Evolutionary conservation across 495 filamentous ascomycete genomes (phyloP).

Genomic region (Delitschia confertaspora): DNA sequence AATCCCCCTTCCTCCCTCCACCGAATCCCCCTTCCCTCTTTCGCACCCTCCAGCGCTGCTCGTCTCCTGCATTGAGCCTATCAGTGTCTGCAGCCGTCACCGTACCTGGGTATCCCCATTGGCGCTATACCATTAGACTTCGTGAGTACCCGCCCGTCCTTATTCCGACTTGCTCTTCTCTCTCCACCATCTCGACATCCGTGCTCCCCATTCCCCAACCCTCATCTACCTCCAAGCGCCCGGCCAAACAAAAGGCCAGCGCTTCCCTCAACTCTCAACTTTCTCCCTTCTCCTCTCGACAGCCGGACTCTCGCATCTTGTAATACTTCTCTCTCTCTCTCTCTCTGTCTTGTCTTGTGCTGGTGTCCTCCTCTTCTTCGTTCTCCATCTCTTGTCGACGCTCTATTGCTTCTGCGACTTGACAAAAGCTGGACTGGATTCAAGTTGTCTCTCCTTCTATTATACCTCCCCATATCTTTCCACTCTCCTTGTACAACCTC

Average conservation of each 20-base stretch:
- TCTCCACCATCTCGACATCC: conserved; percentile 29
- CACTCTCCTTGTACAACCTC: not conserved
- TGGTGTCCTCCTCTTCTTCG: too few species aligned
- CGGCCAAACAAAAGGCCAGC: conserved; percentile 32
- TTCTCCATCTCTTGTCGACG: conserved; percentile 14
- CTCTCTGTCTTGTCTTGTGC: too few species aligned
- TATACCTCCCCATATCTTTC: conserved; percentile 10
- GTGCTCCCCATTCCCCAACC: conserved; percentile 19
- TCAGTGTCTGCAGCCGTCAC: conserved; percentile 22
- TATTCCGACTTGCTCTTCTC: conserved; percentile 28
- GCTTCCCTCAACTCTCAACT: conserved; percentile 11
- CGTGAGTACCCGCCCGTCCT: conserved; percentile 30
- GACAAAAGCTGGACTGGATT: conserved; percentile 27
- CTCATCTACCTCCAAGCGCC: conserved; percentile 26
- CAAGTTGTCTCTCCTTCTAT: conserved; percentile 20
- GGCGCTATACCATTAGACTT: conserved; percentile 25
- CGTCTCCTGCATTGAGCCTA: conserved; percentile 26
- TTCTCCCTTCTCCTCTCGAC: conserved; percentile 20
- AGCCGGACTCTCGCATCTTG: conserved; percentile 30
- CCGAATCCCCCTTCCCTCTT: conserved; percentile 7
- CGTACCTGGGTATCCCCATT: conserved; percentile 16
- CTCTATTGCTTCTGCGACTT: conserved; percentile 19
- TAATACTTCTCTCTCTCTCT: conserved; percentile 25
- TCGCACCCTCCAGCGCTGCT: conserved; percentile 9
- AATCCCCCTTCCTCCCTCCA: not conserved